phyloP scores from a whole-genome alignment of 202 grass and related monocot genomes.

The Saccharum hybrid region DNA sequence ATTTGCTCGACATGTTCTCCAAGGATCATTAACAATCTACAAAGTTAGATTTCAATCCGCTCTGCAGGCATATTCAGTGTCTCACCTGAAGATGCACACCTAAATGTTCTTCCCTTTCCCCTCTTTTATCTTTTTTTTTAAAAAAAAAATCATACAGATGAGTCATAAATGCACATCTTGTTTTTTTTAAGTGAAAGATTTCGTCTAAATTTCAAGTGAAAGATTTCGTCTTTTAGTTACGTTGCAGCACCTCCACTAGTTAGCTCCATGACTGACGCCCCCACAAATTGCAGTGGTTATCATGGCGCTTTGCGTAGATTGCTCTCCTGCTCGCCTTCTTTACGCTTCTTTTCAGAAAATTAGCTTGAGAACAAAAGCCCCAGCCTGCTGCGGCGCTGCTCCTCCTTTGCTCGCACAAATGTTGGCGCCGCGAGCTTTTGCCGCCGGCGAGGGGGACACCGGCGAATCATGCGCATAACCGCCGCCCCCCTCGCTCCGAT shows the following conservation, averaged over 20 bases:
- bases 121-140: neutral
- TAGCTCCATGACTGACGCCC: neutral
- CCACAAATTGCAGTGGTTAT: conserved; percentile 22
- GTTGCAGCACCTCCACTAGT: neutral
- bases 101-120: neutral
- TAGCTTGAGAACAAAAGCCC: conserved; percentile 39
- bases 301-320: conserved; percentile 38
- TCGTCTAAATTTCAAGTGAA: neutral
- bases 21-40: neutral
- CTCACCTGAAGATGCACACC: conserved; percentile 19
- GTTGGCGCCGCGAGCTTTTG: conserved; percentile 44
- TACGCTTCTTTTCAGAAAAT: conserved; percentile 41
- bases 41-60: neutral
- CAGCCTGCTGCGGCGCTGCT: conserved; percentile 18
- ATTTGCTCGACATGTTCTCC: conserved; percentile 32
- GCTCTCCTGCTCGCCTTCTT: conserved; percentile 27
- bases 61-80: conserved; percentile 17
- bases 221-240: neutral
- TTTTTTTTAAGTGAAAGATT: too few relatives aligned
- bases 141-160: neutral
- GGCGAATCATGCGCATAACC: conserved; percentile 42
- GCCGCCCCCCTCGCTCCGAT: conserved; percentile 7
- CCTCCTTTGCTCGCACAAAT: conserved; percentile 38
- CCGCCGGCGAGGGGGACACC: conserved; percentile 44
- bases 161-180: neutral